Conservation (phyloP, 768 basidiomycete genomes). For the Trametes maxima region DNA sequence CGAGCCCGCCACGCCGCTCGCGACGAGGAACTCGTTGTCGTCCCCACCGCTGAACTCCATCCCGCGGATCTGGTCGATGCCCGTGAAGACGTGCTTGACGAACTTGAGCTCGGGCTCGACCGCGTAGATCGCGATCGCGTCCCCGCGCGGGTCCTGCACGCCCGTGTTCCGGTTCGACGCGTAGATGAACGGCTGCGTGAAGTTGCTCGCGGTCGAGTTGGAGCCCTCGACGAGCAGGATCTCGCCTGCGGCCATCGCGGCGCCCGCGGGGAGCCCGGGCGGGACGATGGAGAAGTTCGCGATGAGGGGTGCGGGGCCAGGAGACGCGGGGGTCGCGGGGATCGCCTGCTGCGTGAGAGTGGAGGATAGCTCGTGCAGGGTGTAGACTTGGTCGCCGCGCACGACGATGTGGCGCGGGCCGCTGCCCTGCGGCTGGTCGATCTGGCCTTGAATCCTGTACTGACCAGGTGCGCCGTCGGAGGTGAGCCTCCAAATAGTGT, state of each 20-base stretch:
- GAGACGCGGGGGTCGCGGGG: slow-evolving; percentile 48
- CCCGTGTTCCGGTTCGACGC: slow-evolving; percentile 69
- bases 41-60: slow-evolving; percentile 55
- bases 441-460: slow-evolving; percentile 60
- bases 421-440: slow-evolving; percentile 58
- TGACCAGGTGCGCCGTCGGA: slow-evolving; percentile 43
- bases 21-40: slow-evolving; percentile 55
- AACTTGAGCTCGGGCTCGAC: slow-evolving; percentile 46
- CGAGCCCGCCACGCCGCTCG: slow-evolving; percentile 54
- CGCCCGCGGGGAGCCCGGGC: slow-evolving; percentile 40
- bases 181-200: slow-evolving; percentile 60
- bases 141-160: slow-evolving; percentile 51
- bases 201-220: slow-evolving; percentile 37
- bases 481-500: slow-evolving; percentile 68
- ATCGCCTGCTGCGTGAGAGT: slow-evolving; percentile 64
- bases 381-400: slow-evolving; percentile 50
- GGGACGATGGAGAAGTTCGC: slow-evolving; percentile 53
- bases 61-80: slow-evolving; percentile 62
- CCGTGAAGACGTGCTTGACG: slow-evolving; percentile 61
- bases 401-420: slow-evolving; percentile 56
- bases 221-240: slow-evolving; percentile 59
- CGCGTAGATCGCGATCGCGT: slow-evolving; percentile 65
- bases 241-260: slow-evolving; percentile 56
- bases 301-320: slow-evolving; percentile 48
- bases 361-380: slow-evolving; percentile 57